Conservation (phyloP, 2,329 filamentous ascomycete genomes). For the Paecilomyces variotii region DNA sequence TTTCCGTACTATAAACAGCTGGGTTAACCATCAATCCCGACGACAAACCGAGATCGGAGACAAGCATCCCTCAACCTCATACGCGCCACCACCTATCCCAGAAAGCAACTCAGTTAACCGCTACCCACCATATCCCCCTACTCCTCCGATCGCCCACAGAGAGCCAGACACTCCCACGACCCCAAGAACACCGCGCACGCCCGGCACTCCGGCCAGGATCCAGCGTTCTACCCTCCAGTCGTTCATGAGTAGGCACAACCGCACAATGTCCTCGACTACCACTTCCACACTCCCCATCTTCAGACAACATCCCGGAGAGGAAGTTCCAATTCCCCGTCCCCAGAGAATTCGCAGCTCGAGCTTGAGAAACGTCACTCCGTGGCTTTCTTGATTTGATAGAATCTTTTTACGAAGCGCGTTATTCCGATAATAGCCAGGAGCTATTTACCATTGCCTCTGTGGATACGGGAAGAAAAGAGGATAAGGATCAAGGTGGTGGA, state of each 20-base stretch:
- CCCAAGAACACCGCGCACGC: neutral
- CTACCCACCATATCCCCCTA: neutral
- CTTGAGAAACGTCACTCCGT: conserved; percentile 1
- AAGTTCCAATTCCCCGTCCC: neutral
- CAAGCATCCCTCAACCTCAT: neutral
- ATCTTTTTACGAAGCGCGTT: no score
- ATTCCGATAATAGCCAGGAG: no score
- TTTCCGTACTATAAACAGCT: neutral
- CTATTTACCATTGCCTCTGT: no score
- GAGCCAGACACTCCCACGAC: neutral
- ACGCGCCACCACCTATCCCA: neutral
- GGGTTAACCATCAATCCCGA: neutral
- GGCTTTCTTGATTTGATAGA: neutral
- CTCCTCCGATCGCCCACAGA: neutral
- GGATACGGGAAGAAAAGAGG: no score
- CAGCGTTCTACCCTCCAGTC: neutral
- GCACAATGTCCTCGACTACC: neutral
- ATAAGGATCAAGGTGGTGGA: no score
- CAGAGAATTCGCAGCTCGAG: conserved; percentile 3
- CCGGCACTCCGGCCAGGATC: neutral
- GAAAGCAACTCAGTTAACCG: neutral
- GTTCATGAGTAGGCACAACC: neutral
- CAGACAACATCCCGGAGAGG: conserved; percentile 5
- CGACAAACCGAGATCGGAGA: neutral
- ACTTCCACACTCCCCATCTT: conserved; percentile 5